A percentile compares a stretch with the other conserved stretches of the same genome.
Evolutionary conservation across 345 rosid genomes (phyloP).

Genomic region (Noccaea bulbosa): DNA sequence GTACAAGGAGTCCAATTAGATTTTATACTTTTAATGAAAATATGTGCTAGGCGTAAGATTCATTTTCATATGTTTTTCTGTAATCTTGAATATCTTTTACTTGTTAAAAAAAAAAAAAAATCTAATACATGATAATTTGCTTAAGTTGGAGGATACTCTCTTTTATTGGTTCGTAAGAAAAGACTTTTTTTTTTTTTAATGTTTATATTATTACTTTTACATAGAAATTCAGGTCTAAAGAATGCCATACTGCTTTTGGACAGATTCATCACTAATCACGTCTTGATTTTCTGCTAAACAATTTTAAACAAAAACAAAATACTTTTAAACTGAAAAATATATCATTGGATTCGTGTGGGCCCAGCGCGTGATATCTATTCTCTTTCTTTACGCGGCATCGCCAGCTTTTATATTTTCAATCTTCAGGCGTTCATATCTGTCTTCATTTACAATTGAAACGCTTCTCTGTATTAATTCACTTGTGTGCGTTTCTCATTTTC

Average conservation of each 20-base stretch:
- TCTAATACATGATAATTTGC: background rate
- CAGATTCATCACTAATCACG: conserved; percentile 28
- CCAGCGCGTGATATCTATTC: conserved; percentile 31
- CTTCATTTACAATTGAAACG: conserved; percentile 4
- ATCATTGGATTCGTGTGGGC: conserved; percentile 14
- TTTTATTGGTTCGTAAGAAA: background rate
- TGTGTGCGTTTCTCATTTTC: background rate
- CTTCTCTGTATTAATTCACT: conserved; percentile 21
- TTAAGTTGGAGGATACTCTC: background rate
- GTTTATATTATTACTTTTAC: background rate
- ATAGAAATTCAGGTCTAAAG: background rate
- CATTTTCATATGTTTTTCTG: too few species aligned
- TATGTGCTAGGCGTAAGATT: too few species aligned
- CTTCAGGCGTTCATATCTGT: background rate
- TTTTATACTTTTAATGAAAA: too few species aligned
- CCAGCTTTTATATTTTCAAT: conserved; percentile 15
- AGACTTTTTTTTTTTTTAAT: background rate
- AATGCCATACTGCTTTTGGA: conserved; percentile 10
- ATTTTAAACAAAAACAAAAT: background rate
- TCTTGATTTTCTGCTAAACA: conserved; percentile 21
- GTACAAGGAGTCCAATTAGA: too few species aligned
- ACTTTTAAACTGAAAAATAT: too few species aligned
- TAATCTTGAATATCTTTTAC: too few species aligned
- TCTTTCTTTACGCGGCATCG: conserved; percentile 13
- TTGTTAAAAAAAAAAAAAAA: too few species aligned